Evolutionary conservation across 768 basidiomycete genomes (phyloP).

Genomic region (Rhodocollybia butyracea): DNA sequence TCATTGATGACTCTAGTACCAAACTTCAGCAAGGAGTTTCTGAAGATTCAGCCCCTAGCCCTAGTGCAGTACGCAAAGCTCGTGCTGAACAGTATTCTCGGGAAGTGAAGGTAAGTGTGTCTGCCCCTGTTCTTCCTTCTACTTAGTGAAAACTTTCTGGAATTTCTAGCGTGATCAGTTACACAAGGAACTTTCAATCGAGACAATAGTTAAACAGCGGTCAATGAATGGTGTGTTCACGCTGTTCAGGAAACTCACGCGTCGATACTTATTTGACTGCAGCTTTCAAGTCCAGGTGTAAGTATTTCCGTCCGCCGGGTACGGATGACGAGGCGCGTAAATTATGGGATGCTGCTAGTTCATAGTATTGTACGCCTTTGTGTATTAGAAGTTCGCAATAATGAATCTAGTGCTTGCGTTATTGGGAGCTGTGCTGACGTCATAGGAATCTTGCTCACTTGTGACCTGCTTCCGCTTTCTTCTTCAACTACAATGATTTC

Average conservation of each 20-base stretch:
- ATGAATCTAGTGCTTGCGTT: too few relatives aligned
- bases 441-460: too few relatives aligned
- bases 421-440: too few relatives aligned
- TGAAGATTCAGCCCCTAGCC: conserved; percentile 33
- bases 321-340: conserved; percentile 54
- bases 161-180: conserved; percentile 46
- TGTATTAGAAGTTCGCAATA: background rate
- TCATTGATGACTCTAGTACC: conserved; percentile 65
- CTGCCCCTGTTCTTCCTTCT: background rate
- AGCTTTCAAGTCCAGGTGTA: conserved; percentile 81
- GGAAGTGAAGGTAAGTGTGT: conserved; percentile 58
- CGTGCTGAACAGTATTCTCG: conserved; percentile 60
- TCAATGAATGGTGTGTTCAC: conserved; percentile 46
- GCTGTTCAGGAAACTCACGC: conserved; percentile 8
- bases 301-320: conserved; percentile 68
- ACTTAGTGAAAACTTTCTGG: conserved; percentile 2
- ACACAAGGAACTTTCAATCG: conserved; percentile 52
- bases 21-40: conserved; percentile 49
- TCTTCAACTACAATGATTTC: background rate
- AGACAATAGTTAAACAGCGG: conserved; percentile 48
- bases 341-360: conserved; percentile 46
- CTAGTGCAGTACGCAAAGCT: conserved; percentile 42
- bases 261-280: conserved; percentile 10
- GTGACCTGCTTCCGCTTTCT: background rate
- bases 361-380: background rate